Evolutionary conservation across 305 asterid genomes (phyloP).

Genomic region (Rubia tinctorum): DNA sequence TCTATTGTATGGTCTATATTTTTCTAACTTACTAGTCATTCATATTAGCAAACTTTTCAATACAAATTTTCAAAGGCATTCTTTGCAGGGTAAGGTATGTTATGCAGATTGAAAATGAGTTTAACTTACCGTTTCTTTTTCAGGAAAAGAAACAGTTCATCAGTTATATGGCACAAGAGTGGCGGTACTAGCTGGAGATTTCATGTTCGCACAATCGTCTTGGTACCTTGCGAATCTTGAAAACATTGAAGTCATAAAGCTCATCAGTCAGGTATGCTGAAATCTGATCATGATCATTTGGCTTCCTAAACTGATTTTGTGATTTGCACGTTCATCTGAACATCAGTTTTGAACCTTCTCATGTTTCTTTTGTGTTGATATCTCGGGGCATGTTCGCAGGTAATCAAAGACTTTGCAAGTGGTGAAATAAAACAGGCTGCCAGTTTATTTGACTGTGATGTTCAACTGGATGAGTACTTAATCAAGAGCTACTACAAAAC

Average conservation of each 20-base stretch:
- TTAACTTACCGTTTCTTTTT: neutral
- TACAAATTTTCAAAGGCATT: neutral
- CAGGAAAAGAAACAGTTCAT: conserved; percentile 91
- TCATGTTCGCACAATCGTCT: conserved; percentile 96
- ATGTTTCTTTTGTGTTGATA: neutral
- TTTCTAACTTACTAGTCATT: neutral
- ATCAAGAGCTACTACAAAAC: conserved; percentile 95
- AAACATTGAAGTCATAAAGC: conserved; percentile 92
- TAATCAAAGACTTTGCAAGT: conserved; percentile 93
- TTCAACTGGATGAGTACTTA: conserved; percentile 75
- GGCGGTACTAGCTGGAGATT: conserved; percentile 95
- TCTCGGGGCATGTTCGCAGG: conserved; percentile 41
- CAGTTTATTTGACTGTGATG: conserved; percentile 81
- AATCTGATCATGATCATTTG: neutral
- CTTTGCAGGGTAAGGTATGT: neutral
- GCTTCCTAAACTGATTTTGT: neutral
- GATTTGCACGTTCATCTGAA: neutral
- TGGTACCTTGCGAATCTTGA: conserved; percentile 98
- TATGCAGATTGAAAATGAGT: neutral
- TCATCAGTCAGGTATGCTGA: conserved; percentile 76
- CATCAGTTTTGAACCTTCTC: neutral
- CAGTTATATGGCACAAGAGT: conserved; percentile 85
- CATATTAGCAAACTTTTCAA: neutral
- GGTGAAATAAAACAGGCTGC: conserved; percentile 99
- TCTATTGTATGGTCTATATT: neutral